These are phyloP conservation scores for Fonsecaea erecta DNA, from an alignment of 2,329 filamentous ascomycete species.

Conservation along the genomic window DNA sequence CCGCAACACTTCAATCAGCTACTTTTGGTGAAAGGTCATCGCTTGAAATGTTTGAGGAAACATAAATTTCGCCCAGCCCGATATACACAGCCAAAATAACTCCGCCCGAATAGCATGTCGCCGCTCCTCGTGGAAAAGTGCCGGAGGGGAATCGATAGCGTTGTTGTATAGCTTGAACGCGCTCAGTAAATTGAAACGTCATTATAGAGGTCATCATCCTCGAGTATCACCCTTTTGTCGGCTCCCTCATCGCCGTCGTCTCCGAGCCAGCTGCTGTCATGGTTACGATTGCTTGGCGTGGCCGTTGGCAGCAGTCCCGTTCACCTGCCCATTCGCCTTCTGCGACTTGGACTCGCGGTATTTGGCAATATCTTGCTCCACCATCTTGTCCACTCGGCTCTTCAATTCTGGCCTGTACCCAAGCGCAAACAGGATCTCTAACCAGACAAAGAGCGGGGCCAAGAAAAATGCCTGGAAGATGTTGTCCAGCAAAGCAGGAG, in stretches of 20 bases:
- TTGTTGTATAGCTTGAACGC: not conserved
- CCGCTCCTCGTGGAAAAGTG: not conserved
- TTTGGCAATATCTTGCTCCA: conserved; percentile 76
- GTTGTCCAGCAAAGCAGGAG: conserved; percentile 89
- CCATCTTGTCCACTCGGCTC: conserved; percentile 74
- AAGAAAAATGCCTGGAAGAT: conserved; percentile 88
- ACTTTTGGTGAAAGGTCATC: not conserved
- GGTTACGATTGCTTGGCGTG: conserved; percentile 35
- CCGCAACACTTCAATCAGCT: not conserved
- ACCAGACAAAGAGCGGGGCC: conserved; percentile 95
- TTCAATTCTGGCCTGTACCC: conserved; percentile 91
- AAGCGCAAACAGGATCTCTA: conserved; percentile 86
- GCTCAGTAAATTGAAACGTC: conserved; percentile 5
- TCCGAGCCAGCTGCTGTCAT: not conserved
- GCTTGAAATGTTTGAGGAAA: not conserved
- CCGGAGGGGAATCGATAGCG: not conserved
- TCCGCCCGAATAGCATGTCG: conserved; percentile 1
- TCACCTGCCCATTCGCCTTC: conserved; percentile 36
- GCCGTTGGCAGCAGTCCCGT: conserved; percentile 34
- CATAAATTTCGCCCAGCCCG: not conserved
- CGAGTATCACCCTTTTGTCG: not conserved
- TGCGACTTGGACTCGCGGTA: conserved; percentile 64
- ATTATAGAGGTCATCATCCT: not conserved
- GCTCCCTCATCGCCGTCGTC: not conserved
- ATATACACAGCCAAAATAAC: conserved; percentile 6